Conservation (phyloP, 2,329 filamentous ascomycete species). For the Aureobasidium sp. region DNA sequence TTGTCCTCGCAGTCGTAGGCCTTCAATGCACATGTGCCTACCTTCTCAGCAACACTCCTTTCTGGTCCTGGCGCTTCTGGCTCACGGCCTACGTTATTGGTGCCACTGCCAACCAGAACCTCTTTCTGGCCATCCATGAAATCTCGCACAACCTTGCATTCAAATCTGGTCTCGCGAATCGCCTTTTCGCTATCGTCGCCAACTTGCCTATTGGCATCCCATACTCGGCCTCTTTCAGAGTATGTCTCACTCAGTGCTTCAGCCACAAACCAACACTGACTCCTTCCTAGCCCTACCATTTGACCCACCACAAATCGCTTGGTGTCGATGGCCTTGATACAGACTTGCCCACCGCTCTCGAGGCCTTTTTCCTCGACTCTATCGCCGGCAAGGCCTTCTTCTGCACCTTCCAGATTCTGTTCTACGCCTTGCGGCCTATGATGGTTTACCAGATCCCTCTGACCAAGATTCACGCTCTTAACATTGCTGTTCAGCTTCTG, state of each 20-base stretch:
- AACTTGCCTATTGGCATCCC: conserved; percentile 94
- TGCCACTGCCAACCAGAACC: conserved; percentile 94
- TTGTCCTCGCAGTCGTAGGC: conserved; percentile 73
- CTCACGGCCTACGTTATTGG: conserved; percentile 83
- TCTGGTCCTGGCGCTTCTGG: conserved; percentile 80
- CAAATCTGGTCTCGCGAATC: conserved; percentile 68
- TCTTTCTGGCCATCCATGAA: conserved; percentile 97
- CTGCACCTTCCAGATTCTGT: conserved; percentile 97
- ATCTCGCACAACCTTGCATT: conserved; percentile 98
- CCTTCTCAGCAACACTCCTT: conserved; percentile 64
- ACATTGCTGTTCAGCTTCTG: conserved; percentile 64
- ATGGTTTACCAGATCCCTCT: conserved; percentile 84
- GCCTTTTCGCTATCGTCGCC: conserved; percentile 81
- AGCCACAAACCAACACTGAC: not conserved
- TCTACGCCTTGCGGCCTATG: conserved; percentile 95
- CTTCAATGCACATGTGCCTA: conserved; percentile 74
- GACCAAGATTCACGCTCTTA: conserved; percentile 75
- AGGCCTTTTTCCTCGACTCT: conserved; percentile 89
- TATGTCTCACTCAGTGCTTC: conserved; percentile 35
- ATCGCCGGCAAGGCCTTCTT: conserved; percentile 97
- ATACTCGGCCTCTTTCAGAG: conserved; percentile 91
- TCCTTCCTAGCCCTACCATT: conserved; percentile 68
- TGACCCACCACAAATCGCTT: conserved; percentile 97
- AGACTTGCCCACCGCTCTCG: conserved; percentile 83
- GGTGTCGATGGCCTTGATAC: conserved; percentile 94